These are phyloP conservation scores for Arthrobotrys sphaeroides DNA, from an alignment of 2,329 filamentous ascomycete genomes.

Conservation along the genomic window DNA sequence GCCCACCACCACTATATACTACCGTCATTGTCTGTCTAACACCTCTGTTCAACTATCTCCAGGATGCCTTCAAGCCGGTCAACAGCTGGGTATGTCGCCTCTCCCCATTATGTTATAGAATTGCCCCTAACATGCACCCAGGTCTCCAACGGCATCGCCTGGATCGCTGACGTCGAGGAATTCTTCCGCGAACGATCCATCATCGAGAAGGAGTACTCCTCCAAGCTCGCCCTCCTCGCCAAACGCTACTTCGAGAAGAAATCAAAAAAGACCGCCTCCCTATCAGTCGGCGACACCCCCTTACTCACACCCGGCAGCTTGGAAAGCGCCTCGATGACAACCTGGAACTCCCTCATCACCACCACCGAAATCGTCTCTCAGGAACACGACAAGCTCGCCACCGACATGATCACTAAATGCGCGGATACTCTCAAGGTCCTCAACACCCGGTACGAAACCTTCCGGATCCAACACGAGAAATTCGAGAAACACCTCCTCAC, in stretches of 20 bases:
- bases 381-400: slow-evolving; percentile 87
- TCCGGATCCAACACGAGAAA: slow-evolving; percentile 89
- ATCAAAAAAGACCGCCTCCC: slow-evolving; percentile 81
- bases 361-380: slow-evolving; percentile 86
- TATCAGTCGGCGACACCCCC: slow-evolving; percentile 94
- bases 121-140: slow-evolving; percentile 57
- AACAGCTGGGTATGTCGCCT: slow-evolving; percentile 77
- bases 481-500: slow-evolving; percentile 88
- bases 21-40: slow-evolving; percentile 17
- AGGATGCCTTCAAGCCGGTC: slow-evolving; percentile 97
- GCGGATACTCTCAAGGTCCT: slow-evolving; percentile 86
- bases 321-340: slow-evolving; percentile 95
- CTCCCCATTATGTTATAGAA: slow-evolving; percentile 37
- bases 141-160: slow-evolving; percentile 85
- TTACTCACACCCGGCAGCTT: slow-evolving; percentile 93
- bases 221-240: slow-evolving; percentile 84
- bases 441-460: slow-evolving; percentile 80
- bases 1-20: background rate
- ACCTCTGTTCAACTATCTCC: background rate
- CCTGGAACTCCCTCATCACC: slow-evolving; percentile 92
- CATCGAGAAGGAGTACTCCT: slow-evolving; percentile 96
- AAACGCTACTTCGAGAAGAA: slow-evolving; percentile 99
- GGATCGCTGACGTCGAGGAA: slow-evolving; percentile 95
- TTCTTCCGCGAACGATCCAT: slow-evolving; percentile 94
- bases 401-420: slow-evolving; percentile 79